Evolutionary conservation across 306 rosid genomes (phyloP).

Genomic region (Crataegus laevigata): DNA sequence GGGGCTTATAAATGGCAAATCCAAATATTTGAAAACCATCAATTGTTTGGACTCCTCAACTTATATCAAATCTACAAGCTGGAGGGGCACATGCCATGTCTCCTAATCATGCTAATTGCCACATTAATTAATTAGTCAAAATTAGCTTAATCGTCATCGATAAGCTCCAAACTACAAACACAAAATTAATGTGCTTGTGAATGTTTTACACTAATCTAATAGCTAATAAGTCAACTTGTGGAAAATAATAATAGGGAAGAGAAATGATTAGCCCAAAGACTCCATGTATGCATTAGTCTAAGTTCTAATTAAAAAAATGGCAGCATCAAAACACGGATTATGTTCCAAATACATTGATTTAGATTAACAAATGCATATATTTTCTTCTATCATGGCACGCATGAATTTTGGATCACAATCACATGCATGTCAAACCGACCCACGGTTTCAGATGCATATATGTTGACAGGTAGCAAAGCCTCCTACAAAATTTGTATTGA

Average conservation of each 20-base stretch:
- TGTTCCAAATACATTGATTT: constrained; percentile 22
- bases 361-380: background rate
- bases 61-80: background rate
- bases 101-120: background rate
- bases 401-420: constrained; percentile 10
- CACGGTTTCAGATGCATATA: background rate
- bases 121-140: background rate
- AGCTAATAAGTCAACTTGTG: background rate
- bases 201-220: background rate
- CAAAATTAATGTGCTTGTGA: background rate
- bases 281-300: background rate
- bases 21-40: background rate
- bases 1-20: background rate
- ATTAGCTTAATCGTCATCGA: background rate
- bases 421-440: background rate
- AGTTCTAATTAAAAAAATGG: background rate
- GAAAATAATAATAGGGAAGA: background rate
- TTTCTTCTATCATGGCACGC: background rate
- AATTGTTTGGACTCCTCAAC: background rate
- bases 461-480: background rate
- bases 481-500: background rate
- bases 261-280: background rate
- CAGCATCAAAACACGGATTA: constrained; percentile 12
- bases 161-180: background rate
- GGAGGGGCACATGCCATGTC: background rate